These are phyloP conservation scores for Babesia ovata DNA, from an alignment of 169 alveolate genomes.

Conservation along the genomic window DNA sequence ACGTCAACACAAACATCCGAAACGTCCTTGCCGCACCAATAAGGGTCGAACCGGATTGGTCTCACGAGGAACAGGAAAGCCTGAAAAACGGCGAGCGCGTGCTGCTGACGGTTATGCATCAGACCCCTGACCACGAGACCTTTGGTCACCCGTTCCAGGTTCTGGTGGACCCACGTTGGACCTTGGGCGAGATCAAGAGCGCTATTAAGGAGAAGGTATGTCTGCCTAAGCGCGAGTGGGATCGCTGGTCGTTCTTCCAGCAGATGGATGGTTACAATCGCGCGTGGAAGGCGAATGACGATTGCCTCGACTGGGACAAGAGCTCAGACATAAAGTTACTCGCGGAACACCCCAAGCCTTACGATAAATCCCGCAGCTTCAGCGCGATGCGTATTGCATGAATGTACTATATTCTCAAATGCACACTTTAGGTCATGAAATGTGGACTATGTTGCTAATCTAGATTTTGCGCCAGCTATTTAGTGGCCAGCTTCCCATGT, in stretches of 20 bases:
- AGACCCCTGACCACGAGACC: slow-evolving; percentile 67
- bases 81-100: slow-evolving; percentile 11
- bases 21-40: slow-evolving; percentile 75
- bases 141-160: slow-evolving; percentile 69
- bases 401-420: slow-evolving; percentile 1
- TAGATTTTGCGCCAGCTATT: no score
- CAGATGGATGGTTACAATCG: slow-evolving; percentile 47
- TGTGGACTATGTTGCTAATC: not conserved
- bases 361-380: slow-evolving; percentile 38
- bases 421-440: not conserved
- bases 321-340: slow-evolving; percentile 41
- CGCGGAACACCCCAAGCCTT: slow-evolving; percentile 72
- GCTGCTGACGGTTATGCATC: slow-evolving; percentile 61
- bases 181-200: slow-evolving; percentile 54
- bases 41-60: slow-evolving; percentile 77
- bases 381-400: slow-evolving; percentile 61
- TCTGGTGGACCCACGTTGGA: slow-evolving; percentile 57
- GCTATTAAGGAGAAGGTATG: slow-evolving; percentile 51
- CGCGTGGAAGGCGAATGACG: slow-evolving; percentile 72
- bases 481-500: no score
- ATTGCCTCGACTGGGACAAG: slow-evolving; percentile 66
- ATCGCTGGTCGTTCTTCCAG: slow-evolving; percentile 70
- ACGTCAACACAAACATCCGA: slow-evolving; percentile 46
- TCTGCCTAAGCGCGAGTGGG: slow-evolving; percentile 68
- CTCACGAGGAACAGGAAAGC: slow-evolving; percentile 68